phyloP scores from a whole-genome alignment of 1,284 basidiomycete genomes.

The Cutaneotrichosporon dermatis region DNA sequence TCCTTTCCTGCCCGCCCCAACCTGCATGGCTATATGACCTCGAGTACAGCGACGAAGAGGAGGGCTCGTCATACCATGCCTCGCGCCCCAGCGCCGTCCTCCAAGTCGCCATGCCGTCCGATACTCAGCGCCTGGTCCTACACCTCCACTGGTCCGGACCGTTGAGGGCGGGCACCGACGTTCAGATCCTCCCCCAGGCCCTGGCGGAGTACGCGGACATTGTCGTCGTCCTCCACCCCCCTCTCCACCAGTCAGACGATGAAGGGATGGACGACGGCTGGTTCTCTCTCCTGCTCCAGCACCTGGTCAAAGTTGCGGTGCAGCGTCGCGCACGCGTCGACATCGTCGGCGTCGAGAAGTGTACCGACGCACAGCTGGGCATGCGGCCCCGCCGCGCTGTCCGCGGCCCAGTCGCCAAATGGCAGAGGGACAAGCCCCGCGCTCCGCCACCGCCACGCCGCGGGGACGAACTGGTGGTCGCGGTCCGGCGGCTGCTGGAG shows the following conservation, averaged over 20 bases:
- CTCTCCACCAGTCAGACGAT: not conserved
- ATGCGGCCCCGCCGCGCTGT: not conserved
- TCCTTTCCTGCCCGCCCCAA: not conserved
- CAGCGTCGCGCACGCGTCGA: not conserved
- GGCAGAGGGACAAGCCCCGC: not conserved
- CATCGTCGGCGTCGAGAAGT: not conserved
- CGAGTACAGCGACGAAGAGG: slow-evolving; percentile 2
- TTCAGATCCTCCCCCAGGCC: slow-evolving; percentile 1
- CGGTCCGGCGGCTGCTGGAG: not conserved
- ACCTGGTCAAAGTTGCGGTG: not conserved
- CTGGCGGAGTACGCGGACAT: not conserved
- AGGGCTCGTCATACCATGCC: not conserved
- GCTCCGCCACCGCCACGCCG: not conserved
- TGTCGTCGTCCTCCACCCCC: not conserved
- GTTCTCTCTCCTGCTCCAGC: not conserved
- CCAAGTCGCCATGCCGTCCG: not conserved
- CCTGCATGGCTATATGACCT: slow-evolving; percentile 1
- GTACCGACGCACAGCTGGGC: not conserved
- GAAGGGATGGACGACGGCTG: not conserved
- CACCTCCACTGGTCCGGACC: not conserved
- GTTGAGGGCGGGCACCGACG: not conserved
- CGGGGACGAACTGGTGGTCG: not conserved
- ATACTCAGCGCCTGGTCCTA: not conserved
- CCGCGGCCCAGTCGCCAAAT: not conserved
- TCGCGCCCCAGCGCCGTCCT: not conserved